Base-by-base conservation (phyloP, 495 filamentous ascomycete species). In the Tuber microsphaerosporum region DNA sequence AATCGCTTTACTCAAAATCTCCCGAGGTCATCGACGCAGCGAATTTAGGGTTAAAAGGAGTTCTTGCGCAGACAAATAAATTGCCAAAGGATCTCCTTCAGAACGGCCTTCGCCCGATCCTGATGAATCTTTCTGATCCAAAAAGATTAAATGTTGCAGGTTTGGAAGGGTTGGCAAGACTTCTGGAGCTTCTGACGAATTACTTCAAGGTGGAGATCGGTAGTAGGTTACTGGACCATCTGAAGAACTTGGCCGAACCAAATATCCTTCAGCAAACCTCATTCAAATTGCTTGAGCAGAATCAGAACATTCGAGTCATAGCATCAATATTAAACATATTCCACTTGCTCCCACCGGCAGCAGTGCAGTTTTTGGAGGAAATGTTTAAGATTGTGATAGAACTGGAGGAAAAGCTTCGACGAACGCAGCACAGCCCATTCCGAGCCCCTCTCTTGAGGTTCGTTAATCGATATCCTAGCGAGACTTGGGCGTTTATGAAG, bases 131-230 rank as follows among this genome's bases (percentile, higher is more conserved):
- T 34, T 94, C 97, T 80, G 95, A 99, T 83, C 93, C 94, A 0
- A 93, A 94, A 84, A 90, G 94, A 71, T 84, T 99, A 68, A 97
- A 90, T 71, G 92, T 94, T 31, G 92, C 93, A 78, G 93, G 93
- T 3, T 86, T 99, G 42, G 94, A 98, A 78, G 96, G 97, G 31
- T 87, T 99, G 42, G 94, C 93, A 73, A 89, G 94, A 42, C 87
- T 99, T 7, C 84, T 99, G 75, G 92, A 93, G 42, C 87, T 99
- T 0, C 85, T 99, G 34, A 99, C 96, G 0, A 98, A 96, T 71
- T 98, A 98, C 82, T 99, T 99, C 86, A 99, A 99, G 84, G 94
- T 97, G 2, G 96, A 97, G 82, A 99, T 99, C 70, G 96, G 96
- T 9, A 89, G 93, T 46, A 88, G 94, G 68, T 84, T 99, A 12